These are phyloP conservation scores for Verticillium nubilum DNA, from an alignment of 2,329 filamentous ascomycete species.

Conservation along the genomic window DNA sequence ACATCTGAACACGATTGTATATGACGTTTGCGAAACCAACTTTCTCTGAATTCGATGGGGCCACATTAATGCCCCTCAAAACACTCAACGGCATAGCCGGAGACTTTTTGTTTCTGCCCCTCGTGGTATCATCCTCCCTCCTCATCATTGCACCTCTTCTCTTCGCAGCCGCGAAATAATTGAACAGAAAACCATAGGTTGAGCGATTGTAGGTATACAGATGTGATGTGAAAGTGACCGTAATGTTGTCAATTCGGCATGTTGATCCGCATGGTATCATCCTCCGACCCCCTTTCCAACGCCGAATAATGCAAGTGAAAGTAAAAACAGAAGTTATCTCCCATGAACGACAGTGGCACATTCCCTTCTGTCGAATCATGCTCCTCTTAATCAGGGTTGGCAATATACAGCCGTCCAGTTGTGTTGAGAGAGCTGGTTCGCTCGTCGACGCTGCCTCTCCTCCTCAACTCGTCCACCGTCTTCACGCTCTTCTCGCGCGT, in stretches of 20 bases:
- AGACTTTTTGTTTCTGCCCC: not conserved
- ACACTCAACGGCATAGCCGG: not conserved
- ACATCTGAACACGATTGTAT: not conserved
- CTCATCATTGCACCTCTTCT: not conserved
- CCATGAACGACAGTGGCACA: not conserved
- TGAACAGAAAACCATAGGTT: not conserved
- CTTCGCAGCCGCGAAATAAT: not conserved
- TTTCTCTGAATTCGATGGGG: not conserved
- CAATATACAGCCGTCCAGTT: conserved; percentile 71
- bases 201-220: conserved; percentile 4
- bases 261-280: not conserved
- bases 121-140: conserved; percentile 11
- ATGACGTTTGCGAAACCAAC: not conserved
- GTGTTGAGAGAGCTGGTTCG: conserved; percentile 66
- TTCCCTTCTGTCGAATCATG: not conserved
- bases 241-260: not conserved
- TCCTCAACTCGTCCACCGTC: conserved; percentile 64
- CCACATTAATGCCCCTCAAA: not conserved
- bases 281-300: conserved; percentile 5
- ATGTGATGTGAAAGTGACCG: not conserved
- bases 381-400: conserved; percentile 65
- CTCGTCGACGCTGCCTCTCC: conserved; percentile 80
- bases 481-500: conserved; percentile 62
- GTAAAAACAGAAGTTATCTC: conserved; percentile 1
- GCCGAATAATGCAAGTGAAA: conserved; percentile 8